Base-by-base conservation (phyloP, 2,329 filamentous ascomycete species). In the Metarhizium robertsii region DNA sequence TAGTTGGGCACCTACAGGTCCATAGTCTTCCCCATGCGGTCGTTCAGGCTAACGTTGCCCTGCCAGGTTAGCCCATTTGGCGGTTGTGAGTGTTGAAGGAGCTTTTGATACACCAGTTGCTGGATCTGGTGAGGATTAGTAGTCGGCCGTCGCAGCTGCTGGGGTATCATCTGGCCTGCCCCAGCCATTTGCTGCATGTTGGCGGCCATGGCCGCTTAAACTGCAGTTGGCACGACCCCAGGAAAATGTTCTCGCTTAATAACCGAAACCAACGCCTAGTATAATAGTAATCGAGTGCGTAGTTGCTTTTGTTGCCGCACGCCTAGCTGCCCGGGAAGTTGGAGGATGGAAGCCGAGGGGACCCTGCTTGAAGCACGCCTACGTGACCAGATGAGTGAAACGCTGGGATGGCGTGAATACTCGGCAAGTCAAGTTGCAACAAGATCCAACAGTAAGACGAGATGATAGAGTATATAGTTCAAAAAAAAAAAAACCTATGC, bases 181-280 rank as follows among this genome's bases (percentile, higher is more conserved):
- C 69, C 71, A 65, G 70, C 73, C 78, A 83, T 81, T 64, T 80
- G 79, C 67, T 77, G 76, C 71, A 83, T 77, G 62, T 81, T 82
- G 66, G 76, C 79, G 72, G 80, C 79, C 80, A 84, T 83, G 70
- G 76, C 77, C 73, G 75, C 75, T 55, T 40, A 25, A 40, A 11
- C 6, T 45, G 32, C 18, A 42, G 43, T 7, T 25, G 32, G 32
- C 47, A 53, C 50, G 45, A 45, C 36, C 32, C 25, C 14, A 4
- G 14, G 18, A 48, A 8, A 13, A 6, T 48, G 20, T 30, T 11
- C 45, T 30, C 20, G 45, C 25, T 6, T 8, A 30, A 30, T 30
- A 13, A 48, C 45, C 20, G 14, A 30, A 11, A 16, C 18, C 42
- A 11, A 30, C 14, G 25, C 25, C 10, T 29, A 18, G 6, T 29